Evolutionary conservation across 495 filamentous ascomycete species (phyloP), one percentile per base, ranked within the genome.

Genomic region (Xylaria bambusicola): DNA sequence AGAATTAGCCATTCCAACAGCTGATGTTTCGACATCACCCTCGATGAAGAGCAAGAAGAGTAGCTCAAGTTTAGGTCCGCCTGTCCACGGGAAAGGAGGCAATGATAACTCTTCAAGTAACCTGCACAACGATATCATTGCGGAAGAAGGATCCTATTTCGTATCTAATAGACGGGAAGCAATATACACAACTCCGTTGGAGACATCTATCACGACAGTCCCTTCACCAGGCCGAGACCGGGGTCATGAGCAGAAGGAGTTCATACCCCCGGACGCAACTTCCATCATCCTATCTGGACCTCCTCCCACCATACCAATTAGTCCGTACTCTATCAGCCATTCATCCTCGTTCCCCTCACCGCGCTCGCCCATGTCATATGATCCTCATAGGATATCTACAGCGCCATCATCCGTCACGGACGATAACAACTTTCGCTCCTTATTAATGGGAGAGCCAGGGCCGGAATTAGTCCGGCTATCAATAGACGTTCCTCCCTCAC

Each of bases 401-500:
- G 84, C 88, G 8, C 80, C 82, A 20, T 90, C 88, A 2, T 90
- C 88, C 1, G 79, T 87, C 62, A 85, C 81, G 2, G 87, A 92
- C 56, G 85, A 87, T 38, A 84, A 84, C 21, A 82, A 77, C 68
- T 77, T 86, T 75, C 76, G 84, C 60, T 81, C 87, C 3, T 67
- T 86, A 6, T 70, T 83, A 6, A 77, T 86, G 64, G 82, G 84
- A 33, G 85, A 88, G 52, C 83, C 84, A 29, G 82, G 83, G 6
- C 84, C 84, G 13, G 84, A 86, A 58, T 59, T 87, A 12, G 62
- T 71, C 13, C 87, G 91, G 51, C 80, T 86, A 18, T 96, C 92
- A 6, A 81, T 91, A 21, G 92, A 96, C 56, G 89, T 93, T 10
- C 92, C 92, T 10, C 92, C 92, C 6, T 96, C 92, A 29, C 73